Base-by-base conservation (phyloP, 805 yeast species). In the Cyberlindnera mississippiensis region DNA sequence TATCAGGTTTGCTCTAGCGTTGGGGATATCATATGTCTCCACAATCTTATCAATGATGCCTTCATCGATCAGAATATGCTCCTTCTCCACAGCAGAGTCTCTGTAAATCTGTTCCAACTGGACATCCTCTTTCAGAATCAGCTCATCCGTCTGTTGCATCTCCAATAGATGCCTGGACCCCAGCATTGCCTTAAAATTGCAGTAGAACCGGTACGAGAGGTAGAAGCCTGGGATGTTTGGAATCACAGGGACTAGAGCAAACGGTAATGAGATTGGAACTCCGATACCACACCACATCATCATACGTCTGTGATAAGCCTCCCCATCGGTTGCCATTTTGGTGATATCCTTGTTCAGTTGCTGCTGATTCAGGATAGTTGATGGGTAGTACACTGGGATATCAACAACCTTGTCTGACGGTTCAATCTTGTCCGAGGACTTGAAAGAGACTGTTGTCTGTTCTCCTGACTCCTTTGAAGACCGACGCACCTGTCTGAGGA, bases 141-240 rank as follows among this genome's bases (percentile, higher is more conserved):
- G 59, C 43, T 73, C 72, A 30, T 67, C 51, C 13, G 58, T 63
- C 20, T 71, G 68, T n/a, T 80, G 56, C 41, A 90, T 66, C 39
- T 72, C 73, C 27, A 71, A 63, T 46, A 90, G 63, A 57, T 87
- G 93, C 48, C 71, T 67, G 5, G 86, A 84, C 0, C 96, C 96
- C 32, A 76, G 60, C 46, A 73, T 67, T 0, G 96, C 96, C 53
- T 83, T 84, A 57, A 81, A 72, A 60, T 91, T 87, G 59, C 96
- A 87, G 65, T 88, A 90, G 15, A 84, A 71, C 46, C 98, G 71
- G 59, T 84, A 90, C 3, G 84, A 71, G 33, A 90, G 63, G 55
- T 88, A 91, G 56, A 91, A 84, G 0, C 96, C 96, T 0, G 98
- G 98, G 16, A 90, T 76, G 54, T 90, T 90, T 16, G 98, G 98